Percentiles rank a stretch among this genome's conserved stretches.
Evolutionary conservation across 176 grass and related monocot species (phyloP).

Genomic region (Eremochloa ophiuroides): DNA sequence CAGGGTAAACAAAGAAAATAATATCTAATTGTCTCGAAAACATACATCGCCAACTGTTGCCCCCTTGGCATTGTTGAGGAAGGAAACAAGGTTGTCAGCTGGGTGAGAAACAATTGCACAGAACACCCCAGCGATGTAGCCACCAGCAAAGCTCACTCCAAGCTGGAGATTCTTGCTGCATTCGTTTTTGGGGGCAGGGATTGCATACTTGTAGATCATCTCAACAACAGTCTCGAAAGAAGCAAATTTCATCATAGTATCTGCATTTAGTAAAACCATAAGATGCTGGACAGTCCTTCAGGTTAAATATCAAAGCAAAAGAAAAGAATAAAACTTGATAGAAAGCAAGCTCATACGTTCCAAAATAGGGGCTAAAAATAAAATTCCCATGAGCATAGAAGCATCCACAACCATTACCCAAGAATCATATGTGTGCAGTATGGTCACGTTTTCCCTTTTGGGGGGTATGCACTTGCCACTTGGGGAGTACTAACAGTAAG

Average conservation of each 20-base stretch:
- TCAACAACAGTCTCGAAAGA: slow-evolving; percentile 70
- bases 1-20: neutral
- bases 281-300: neutral
- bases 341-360: neutral
- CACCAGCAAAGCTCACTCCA: slow-evolving; percentile 73
- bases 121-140: slow-evolving; percentile 70
- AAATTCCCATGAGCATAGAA: neutral
- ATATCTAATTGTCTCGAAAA: neutral
- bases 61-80: slow-evolving; percentile 69
- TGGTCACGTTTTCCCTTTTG: neutral
- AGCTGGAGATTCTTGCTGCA: slow-evolving; percentile 83
- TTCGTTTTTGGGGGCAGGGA: slow-evolving; percentile 58
- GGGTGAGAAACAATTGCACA: slow-evolving; percentile 80
- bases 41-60: slow-evolving; percentile 68
- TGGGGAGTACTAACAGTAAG: neutral
- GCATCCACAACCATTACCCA: neutral
- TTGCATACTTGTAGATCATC: slow-evolving; percentile 66
- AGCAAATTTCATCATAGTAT: slow-evolving; percentile 91
- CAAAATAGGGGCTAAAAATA: neutral
- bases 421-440: neutral
- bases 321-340: neutral
- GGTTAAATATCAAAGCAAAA: neutral
- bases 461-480: too few species aligned
- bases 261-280: slow-evolving; percentile 30
- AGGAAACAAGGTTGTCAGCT: slow-evolving; percentile 78